phyloP scores from a whole-genome alignment of 1,139 yeast species.

The Zygosaccharomyces pseudobailii region DNA sequence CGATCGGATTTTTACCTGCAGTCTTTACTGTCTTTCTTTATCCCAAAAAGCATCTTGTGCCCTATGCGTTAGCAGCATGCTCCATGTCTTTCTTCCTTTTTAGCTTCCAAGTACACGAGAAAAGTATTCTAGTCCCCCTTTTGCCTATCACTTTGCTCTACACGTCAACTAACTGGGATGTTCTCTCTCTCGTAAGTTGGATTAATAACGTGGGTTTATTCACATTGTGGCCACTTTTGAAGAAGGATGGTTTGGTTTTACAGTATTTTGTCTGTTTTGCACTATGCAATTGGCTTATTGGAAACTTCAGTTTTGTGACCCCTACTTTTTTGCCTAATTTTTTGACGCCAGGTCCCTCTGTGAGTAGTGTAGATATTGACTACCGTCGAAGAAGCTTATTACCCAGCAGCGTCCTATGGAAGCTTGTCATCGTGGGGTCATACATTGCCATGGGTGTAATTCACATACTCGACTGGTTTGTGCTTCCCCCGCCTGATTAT shows the following conservation, averaged over 20 bases:
- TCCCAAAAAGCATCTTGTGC: conserved; percentile 48
- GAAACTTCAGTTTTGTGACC: conserved; percentile 46
- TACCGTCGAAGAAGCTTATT: conserved; percentile 44
- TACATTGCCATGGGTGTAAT: conserved; percentile 51
- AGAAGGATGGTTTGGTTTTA: conserved; percentile 64
- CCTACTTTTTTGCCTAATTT: conserved; percentile 41
- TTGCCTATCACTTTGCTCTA: conserved; percentile 73
- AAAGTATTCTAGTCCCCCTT: conserved; percentile 80
- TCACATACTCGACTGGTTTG: conserved; percentile 50
- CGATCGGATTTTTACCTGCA: conserved; percentile 64
- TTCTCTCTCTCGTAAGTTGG: conserved; percentile 77
- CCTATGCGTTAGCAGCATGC: conserved; percentile 77
- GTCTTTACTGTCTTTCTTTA: conserved; percentile 49
- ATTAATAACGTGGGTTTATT: conserved; percentile 78
- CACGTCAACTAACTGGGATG: conserved; percentile 52
- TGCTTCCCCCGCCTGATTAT: conserved; percentile 51
- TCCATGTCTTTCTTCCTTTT: conserved; percentile 87
- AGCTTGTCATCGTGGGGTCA: conserved; percentile 49
- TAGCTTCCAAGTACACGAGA: conserved; percentile 95
- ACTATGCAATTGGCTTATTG: conserved; percentile 81
- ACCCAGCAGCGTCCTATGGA: conserved; percentile 53
- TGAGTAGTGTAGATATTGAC: conserved; percentile 30
- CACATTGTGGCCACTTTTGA: conserved; percentile 82
- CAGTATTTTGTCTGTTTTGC: conserved; percentile 63
- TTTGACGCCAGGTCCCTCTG: conserved; percentile 42